These are phyloP conservation scores for Sporothrix dimorphospora DNA, from an alignment of 2,329 filamentous ascomycete genomes.

Conservation along the genomic window DNA sequence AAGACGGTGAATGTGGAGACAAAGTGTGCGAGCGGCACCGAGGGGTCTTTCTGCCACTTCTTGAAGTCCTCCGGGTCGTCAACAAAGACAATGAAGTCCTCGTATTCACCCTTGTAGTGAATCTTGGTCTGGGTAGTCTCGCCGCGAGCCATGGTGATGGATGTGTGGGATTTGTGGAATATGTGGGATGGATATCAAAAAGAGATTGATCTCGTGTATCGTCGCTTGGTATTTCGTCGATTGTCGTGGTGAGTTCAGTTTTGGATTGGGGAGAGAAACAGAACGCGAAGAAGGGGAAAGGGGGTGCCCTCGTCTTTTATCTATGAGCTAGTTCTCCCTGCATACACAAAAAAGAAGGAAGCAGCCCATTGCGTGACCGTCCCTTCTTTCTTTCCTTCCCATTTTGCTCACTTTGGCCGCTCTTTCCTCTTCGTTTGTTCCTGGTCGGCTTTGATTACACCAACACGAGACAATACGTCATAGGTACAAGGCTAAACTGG, in stretches of 20 bases:
- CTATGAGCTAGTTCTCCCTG: neutral
- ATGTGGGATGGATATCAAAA: neutral
- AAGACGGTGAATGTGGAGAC: conserved; percentile 89
- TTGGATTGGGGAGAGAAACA: neutral
- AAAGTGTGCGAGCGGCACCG: conserved; percentile 79
- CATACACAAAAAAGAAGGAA: conserved; percentile 1
- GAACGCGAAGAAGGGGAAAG: neutral
- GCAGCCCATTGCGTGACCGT: conserved; percentile 3
- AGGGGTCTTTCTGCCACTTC: conserved; percentile 82
- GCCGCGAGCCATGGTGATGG: conserved; percentile 67
- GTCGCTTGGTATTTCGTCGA: neutral
- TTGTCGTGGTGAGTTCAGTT: neutral
- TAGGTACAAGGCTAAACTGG: conserved; percentile 25
- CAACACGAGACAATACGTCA: conserved; percentile 31
- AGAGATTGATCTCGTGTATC: neutral
- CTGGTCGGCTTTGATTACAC: conserved; percentile 29
- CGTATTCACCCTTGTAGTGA: conserved; percentile 75
- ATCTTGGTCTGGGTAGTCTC: conserved; percentile 74
- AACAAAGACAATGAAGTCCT: conserved; percentile 64
- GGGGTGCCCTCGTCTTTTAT: conserved; percentile 16
- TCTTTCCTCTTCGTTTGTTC: conserved; percentile 26
- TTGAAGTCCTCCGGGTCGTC: conserved; percentile 66
- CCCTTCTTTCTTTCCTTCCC: neutral
- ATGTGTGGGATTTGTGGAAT: neutral
- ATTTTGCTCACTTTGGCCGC: neutral